Base-by-base conservation (phyloP, 1,139 yeast species). In the Debaryomyces fabryi region DNA sequence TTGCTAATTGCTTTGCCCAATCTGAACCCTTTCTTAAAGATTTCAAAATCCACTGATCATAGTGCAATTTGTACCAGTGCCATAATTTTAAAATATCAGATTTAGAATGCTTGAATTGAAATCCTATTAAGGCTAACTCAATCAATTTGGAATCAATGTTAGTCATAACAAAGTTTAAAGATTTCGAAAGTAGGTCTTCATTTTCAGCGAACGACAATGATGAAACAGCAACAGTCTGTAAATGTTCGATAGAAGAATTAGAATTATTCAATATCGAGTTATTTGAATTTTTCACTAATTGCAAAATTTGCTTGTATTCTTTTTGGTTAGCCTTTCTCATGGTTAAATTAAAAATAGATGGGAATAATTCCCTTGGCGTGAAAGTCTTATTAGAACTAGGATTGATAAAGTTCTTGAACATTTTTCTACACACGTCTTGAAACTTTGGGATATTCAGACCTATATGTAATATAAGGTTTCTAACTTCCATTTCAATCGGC, bases 241-340 rank as follows among this genome's bases (percentile, higher is more conserved):
- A 62, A 29, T 72, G 76, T n/a, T 58, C 56, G 1, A 59, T 50
- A 7, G 59, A 48, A 6, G 59, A 63, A 48, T 71, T 65, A 15
- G 79, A 64, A 51, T 74, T 67, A 23, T 60, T 65, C 48, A 71
- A 59, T 33, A 63, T 61, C 15, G 74, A 67, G 9, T 65, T 63
- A 44, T 75, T 69, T 9, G 85, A 72, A 51, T 76, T 76, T 50
- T 81, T 81, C 8, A 78, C 78, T 18, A 83, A 60, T 36, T 78
- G 80, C 36, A 77, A 65, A 2, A 83, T 64, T 55, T 79, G 82
- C 60, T 84, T 84, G 71, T 83, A 85, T 36, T 79, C 83, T 52
- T 80, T 78, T 47, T 72, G 67, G 27, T 63, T 68, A 4, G 74
- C 72, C 35, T 69, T 63, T 33, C 63, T 56, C 27, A 67, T 62